Evolutionary conservation across 2,329 filamentous ascomycete species (phyloP).

Genomic region (Fusarium sp.): DNA sequence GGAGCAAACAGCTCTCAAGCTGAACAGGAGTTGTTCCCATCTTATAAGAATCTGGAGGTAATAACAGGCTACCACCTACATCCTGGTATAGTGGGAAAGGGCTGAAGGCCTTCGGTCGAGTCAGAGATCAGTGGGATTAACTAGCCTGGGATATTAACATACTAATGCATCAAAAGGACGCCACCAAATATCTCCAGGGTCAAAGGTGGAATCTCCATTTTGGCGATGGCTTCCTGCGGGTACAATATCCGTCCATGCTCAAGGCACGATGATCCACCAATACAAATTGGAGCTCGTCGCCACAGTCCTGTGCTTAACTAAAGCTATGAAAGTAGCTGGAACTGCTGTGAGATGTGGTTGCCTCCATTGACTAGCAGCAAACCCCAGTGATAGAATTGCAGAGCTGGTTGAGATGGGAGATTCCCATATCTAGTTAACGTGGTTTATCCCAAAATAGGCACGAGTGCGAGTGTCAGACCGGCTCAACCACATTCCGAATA

Average conservation of each 20-base stretch:
- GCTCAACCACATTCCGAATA: slow-evolving; percentile 35
- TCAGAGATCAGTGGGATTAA: slow-evolving; percentile 6
- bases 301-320: background rate
- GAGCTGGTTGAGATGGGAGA: background rate
- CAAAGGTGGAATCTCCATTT: slow-evolving; percentile 18
- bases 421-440: background rate
- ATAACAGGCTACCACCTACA: slow-evolving; percentile 3
- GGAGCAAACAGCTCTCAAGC: background rate
- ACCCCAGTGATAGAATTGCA: background rate
- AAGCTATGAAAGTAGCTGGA: background rate
- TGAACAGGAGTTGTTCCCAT: background rate
- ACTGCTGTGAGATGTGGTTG: background rate
- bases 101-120: slow-evolving; percentile 19
- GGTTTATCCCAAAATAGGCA: slow-evolving; percentile 15
- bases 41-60: slow-evolving; percentile 29
- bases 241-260: slow-evolving; percentile 21
- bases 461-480: slow-evolving; percentile 40
- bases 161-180: slow-evolving; percentile 28
- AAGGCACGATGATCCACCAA: slow-evolving; percentile 8
- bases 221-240: slow-evolving; percentile 38
- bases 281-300: background rate
- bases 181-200: slow-evolving; percentile 32
- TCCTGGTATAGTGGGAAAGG: background rate
- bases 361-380: background rate
- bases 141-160: slow-evolving; percentile 22